Evolutionary conservation across 345 rosid species (phyloP).

Genomic region (Boechera retrofracta): DNA sequence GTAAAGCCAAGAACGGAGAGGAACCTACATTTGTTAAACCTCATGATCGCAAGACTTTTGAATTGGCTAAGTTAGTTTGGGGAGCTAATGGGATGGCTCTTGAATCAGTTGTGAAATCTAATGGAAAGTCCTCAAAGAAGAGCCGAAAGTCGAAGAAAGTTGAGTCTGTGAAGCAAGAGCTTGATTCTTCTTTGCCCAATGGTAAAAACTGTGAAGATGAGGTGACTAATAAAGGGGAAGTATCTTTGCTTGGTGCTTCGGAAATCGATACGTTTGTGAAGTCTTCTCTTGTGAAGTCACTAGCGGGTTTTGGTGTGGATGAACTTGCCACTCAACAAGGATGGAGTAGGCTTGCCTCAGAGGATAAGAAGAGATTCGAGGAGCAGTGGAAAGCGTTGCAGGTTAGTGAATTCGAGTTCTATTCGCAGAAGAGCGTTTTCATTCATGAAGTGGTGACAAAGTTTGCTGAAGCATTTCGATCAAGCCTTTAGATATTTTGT

Average conservation of each 20-base stretch:
- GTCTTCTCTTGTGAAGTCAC: conserved; percentile 26
- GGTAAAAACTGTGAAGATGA: neutral
- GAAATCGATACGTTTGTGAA: no score
- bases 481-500: no score
- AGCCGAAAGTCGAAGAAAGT: conserved; percentile 23
- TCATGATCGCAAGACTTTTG: conserved; percentile 50
- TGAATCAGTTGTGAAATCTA: conserved; percentile 12
- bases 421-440: no score
- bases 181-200: no score
- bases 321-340: conserved; percentile 36
- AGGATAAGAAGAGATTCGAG: conserved; percentile 40
- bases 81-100: conserved; percentile 23
- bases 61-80: conserved; percentile 51
- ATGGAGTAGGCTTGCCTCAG: conserved; percentile 21
- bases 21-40: conserved; percentile 5
- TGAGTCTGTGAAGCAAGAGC: conserved; percentile 27
- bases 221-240: no score
- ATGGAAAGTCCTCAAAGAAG: no score
- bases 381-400: conserved; percentile 34
- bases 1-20: conserved; percentile 4
- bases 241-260: no score
- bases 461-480: no score
- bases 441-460: no score
- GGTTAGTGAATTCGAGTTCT: conserved; percentile 22
- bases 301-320: conserved; percentile 37